These are phyloP conservation scores for Phytophthora pisi DNA, from an alignment of 352 stramenopile genomes.

Conservation along the genomic window DNA sequence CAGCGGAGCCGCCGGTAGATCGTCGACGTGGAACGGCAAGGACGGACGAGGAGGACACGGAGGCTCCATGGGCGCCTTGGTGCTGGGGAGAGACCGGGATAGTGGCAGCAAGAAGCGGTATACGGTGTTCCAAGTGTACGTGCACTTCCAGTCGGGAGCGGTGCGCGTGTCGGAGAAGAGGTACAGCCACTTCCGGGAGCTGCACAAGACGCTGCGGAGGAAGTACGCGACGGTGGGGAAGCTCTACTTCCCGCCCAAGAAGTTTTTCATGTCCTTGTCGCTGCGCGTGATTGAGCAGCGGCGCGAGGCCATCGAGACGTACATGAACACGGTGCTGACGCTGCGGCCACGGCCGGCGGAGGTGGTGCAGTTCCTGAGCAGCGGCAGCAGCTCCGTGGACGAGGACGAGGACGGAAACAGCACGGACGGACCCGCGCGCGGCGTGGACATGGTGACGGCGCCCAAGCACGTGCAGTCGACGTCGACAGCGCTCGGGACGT, in stretches of 20 bases:
- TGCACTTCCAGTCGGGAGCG: slow-evolving; percentile 74
- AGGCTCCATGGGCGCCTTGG: slow-evolving; percentile 41
- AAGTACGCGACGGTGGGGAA: slow-evolving; percentile 84
- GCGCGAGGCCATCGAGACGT: slow-evolving; percentile 80
- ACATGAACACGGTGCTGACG: slow-evolving; percentile 81
- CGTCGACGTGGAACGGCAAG: slow-evolving; percentile 63
- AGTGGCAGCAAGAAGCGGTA: slow-evolving; percentile 63
- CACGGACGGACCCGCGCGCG: slow-evolving; percentile 39
- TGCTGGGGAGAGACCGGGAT: slow-evolving; percentile 29
- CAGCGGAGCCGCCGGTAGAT: slow-evolving; percentile 27
- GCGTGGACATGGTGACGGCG: slow-evolving; percentile 33
- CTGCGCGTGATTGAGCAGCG: slow-evolving; percentile 88
- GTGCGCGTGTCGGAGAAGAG: slow-evolving; percentile 74
- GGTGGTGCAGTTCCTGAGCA: slow-evolving; percentile 71
- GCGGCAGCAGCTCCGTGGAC: slow-evolving; percentile 43
- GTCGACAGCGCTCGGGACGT: slow-evolving; percentile 29
- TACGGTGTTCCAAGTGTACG: slow-evolving; percentile 80
- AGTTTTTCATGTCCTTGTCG: slow-evolving; percentile 89
- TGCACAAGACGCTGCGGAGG: slow-evolving; percentile 79
- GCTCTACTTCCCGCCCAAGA: slow-evolving; percentile 86
- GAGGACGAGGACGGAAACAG: slow-evolving; percentile 69
- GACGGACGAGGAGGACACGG: slow-evolving; percentile 42
- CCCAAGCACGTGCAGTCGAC: slow-evolving; percentile 39
- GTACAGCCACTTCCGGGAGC: slow-evolving; percentile 84
- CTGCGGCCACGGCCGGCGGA: slow-evolving; percentile 69